Conservation (phyloP, 78 protist genomes). For the Emiliania huxleyi region DNA sequence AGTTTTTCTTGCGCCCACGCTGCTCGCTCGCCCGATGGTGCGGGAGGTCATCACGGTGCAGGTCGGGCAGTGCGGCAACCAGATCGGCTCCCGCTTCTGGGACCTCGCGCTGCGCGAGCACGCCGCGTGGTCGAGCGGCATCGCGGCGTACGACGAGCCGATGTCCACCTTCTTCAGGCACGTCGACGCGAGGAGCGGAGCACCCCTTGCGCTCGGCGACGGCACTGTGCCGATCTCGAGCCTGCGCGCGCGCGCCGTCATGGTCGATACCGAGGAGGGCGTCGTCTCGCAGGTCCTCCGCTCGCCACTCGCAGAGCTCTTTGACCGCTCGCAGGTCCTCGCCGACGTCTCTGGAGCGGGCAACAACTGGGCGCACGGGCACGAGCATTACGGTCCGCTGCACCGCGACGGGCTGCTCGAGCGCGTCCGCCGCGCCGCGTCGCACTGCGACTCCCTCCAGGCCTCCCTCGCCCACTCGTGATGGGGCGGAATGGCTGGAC, state of each 20-base stretch:
- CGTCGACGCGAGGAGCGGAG: slow-evolving; percentile 11
- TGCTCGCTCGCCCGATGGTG: too few species aligned
- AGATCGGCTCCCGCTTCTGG: slow-evolving; percentile 75
- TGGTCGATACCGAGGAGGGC: slow-evolving; percentile 86
- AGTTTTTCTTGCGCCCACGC: too few species aligned
- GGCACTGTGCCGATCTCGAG: not conserved
- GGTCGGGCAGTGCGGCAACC: slow-evolving; percentile 63
- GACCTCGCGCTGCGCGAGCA: slow-evolving; percentile 75
- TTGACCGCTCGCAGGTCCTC: slow-evolving; percentile 59
- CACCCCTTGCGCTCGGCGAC: not conserved
- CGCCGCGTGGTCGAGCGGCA: not conserved
- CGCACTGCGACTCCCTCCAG: slow-evolving; percentile 73
- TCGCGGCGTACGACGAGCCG: slow-evolving; percentile 53
- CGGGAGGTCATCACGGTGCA: slow-evolving; percentile 42
- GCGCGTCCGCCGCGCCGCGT: slow-evolving; percentile 39
- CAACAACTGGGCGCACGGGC: slow-evolving; percentile 81
- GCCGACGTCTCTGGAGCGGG: slow-evolving; percentile 71
- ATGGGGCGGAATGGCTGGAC: not conserved
- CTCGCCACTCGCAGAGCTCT: slow-evolving; percentile 63
- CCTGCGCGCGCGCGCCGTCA: slow-evolving; percentile 57
- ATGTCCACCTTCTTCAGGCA: slow-evolving; percentile 65
- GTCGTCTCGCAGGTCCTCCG: slow-evolving; percentile 57
- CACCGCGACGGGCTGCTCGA: slow-evolving; percentile 39
- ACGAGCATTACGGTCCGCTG: slow-evolving; percentile 58
- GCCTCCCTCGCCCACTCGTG: not conserved